Percentiles rank a stretch among this genome's conserved stretches.
These are phyloP conservation scores for Cubamyces lactineus DNA, from an alignment of 768 basidiomycete genomes.

Conservation along the genomic window DNA sequence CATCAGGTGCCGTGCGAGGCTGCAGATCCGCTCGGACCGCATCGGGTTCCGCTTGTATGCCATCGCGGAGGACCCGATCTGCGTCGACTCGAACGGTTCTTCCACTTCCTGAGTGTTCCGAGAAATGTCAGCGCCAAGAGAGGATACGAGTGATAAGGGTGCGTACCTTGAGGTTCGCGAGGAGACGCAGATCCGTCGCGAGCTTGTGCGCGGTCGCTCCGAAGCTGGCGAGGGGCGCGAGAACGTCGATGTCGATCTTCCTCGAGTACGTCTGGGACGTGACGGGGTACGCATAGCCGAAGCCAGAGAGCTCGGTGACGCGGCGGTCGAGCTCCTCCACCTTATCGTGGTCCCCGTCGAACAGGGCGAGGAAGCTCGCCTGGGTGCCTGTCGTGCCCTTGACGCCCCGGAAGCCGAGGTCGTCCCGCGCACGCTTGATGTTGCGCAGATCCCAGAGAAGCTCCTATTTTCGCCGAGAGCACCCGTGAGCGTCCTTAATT, in stretches of 20 bases:
- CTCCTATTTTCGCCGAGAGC: conserved; percentile 52
- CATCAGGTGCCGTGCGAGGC: conserved; percentile 95
- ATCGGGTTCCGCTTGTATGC: conserved; percentile 99
- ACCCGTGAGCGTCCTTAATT: background rate
- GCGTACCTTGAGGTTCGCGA: conserved; percentile 87
- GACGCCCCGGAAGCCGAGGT: conserved; percentile 96
- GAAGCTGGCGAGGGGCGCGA: conserved; percentile 85
- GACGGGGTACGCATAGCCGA: conserved; percentile 94
- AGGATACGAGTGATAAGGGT: background rate
- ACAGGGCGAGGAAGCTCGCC: conserved; percentile 91
- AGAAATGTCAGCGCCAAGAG: background rate
- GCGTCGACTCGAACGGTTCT: conserved; percentile 98
- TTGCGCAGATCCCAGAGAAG: conserved; percentile 96
- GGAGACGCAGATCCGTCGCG: conserved; percentile 89
- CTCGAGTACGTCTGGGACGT: conserved; percentile 99
- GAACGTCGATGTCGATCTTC: conserved; percentile 94
- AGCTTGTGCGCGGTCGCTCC: conserved; percentile 98
- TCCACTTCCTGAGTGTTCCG: conserved; percentile 77
- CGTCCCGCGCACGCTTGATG: conserved; percentile 84
- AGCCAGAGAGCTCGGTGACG: conserved; percentile 91
- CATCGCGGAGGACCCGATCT: conserved; percentile 98
- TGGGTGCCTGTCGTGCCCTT: conserved; percentile 99
- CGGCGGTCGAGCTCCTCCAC: conserved; percentile 87
- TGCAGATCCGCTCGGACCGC: conserved; percentile 97
- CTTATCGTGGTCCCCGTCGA: conserved; percentile 95